Evolutionary conservation across 345 rosid genomes (phyloP).

Genomic region (Moringa oleifera): DNA sequence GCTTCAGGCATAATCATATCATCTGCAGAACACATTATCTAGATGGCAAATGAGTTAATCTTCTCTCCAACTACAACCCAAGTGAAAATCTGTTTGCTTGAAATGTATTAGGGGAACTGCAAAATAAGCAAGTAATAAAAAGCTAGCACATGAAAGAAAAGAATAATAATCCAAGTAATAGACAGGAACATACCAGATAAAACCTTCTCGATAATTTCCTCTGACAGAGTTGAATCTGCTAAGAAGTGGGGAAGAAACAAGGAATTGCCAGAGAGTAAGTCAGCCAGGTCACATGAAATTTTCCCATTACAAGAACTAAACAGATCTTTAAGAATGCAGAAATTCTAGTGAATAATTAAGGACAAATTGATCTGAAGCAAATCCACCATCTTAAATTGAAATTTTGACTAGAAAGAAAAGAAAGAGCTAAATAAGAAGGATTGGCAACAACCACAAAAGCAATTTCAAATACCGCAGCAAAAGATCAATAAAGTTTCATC

Average conservation of each 20-base stretch:
- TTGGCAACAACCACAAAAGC: no score
- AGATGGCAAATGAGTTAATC: background rate
- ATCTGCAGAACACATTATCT: conserved; percentile 1
- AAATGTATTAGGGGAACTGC: background rate
- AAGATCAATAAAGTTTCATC: no score
- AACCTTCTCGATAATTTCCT: conserved; percentile 60
- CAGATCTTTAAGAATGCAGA: background rate
- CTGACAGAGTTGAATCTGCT: conserved; percentile 47
- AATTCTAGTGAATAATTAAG: no score
- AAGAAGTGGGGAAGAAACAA: conserved; percentile 7
- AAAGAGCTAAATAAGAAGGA: no score
- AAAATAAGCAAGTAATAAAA: background rate
- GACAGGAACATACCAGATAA: conserved; percentile 41
- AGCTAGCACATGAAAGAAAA: no score
- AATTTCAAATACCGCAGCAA: no score
- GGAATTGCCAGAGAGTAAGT: background rate
- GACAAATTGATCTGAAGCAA: no score
- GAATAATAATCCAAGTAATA: background rate
- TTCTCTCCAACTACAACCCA: background rate
- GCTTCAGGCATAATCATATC: background rate
- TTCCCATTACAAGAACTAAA: background rate
- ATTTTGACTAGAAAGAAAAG: no score
- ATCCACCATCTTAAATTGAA: no score
- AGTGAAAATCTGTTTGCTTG: background rate
- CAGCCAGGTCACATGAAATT: background rate